phyloP scores from a whole-genome alignment of 805 yeast species.

The Sugiyamaella boreocaroliniensis region DNA sequence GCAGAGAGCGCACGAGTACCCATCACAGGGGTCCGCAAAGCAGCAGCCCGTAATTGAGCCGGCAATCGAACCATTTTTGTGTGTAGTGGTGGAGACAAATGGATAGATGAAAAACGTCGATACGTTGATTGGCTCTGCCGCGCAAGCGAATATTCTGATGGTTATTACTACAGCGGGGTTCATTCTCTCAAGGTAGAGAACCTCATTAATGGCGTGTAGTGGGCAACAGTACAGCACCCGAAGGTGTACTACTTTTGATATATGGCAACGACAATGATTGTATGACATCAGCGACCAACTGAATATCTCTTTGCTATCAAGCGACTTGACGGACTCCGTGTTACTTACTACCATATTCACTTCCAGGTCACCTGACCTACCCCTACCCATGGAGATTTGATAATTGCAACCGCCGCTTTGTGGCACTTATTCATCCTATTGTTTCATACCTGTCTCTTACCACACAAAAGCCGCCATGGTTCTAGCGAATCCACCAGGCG shows the following conservation, averaged over 20 bases:
- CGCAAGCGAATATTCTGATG: neutral
- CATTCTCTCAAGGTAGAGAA: no score
- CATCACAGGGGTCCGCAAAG: neutral
- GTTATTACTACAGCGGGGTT: neutral
- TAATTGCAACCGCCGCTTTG: neutral
- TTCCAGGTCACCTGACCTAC: neutral
- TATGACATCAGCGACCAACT: no score
- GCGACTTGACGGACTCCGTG: no score
- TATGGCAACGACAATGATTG: no score
- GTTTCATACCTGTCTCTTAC: neutral
- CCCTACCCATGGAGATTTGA: neutral
- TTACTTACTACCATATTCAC: no score
- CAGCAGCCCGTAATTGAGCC: neutral
- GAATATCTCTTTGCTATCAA: no score
- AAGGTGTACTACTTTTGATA: no score
- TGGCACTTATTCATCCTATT: neutral
- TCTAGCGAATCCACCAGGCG: slow-evolving; percentile 28
- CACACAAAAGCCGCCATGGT: slow-evolving; percentile 13
- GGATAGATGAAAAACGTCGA: neutral
- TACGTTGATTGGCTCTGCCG: neutral
- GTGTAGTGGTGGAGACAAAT: neutral
- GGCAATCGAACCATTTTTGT: neutral
- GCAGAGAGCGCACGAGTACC: neutral
- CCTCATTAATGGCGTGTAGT: no score
- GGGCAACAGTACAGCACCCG: no score